phyloP scores from a whole-genome alignment of 2,329 filamentous ascomycete genomes.

The Leptographium wingfieldii region DNA sequence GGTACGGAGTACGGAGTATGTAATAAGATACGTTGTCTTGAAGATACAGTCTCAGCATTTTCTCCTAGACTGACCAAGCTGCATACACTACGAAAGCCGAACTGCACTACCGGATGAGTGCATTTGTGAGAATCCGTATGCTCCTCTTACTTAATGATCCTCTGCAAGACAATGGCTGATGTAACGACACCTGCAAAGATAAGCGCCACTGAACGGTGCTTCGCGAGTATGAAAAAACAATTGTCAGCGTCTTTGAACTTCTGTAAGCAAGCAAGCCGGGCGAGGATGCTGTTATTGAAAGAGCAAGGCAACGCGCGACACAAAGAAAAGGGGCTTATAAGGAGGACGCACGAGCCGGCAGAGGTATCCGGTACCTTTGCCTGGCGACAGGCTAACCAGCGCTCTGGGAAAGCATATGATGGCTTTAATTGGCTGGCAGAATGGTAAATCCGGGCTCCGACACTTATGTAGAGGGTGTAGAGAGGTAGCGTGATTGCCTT shows the following conservation, averaged over 20 bases:
- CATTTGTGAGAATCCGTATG: not conserved
- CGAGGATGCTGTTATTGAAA: too few species aligned
- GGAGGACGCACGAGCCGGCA: not conserved
- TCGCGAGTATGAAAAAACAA: not conserved
- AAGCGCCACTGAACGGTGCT: not conserved
- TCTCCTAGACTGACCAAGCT: too few species aligned
- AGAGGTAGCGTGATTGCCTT: constrained; percentile 1
- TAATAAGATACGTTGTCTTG: too few species aligned
- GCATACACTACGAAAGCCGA: too few species aligned
- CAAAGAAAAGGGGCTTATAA: not conserved
- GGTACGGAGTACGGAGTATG: too few species aligned
- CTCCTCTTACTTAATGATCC: not conserved
- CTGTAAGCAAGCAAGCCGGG: not conserved
- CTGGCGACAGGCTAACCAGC: not conserved
- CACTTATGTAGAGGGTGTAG: not conserved
- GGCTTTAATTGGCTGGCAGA: constrained; percentile 12
- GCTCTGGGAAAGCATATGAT: constrained; percentile 1
- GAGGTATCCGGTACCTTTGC: constrained; percentile 8
- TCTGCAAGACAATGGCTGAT: not conserved
- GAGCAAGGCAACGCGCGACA: not conserved
- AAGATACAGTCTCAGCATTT: too few species aligned
- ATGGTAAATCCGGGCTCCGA: constrained; percentile 10
- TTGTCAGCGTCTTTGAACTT: not conserved
- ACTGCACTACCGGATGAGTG: too few species aligned
- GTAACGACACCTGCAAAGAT: not conserved